Conservation (phyloP, 1,139 yeast genomes). For the Suhomyces coccinellae region DNA sequence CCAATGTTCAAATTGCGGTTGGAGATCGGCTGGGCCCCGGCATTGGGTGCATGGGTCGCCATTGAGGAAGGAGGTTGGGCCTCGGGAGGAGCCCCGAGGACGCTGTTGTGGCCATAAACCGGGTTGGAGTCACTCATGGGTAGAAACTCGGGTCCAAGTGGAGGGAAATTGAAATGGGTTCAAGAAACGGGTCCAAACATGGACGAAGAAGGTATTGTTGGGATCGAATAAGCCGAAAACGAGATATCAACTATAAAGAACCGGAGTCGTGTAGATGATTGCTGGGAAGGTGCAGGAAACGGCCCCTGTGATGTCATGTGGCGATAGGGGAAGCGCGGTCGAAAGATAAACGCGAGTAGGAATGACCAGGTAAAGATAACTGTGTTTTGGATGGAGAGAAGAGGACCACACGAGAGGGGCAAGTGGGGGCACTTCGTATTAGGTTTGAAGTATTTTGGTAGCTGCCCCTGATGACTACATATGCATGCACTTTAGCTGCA, state of each 20-base stretch:
- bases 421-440: too few relatives aligned
- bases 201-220: not conserved
- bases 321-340: not conserved
- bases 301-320: constrained; percentile 5
- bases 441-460: too few relatives aligned
- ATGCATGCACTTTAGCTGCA: too few relatives aligned
- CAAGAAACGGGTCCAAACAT: not conserved
- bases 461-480: too few relatives aligned
- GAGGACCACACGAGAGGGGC: too few relatives aligned
- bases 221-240: too few relatives aligned
- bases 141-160: not conserved
- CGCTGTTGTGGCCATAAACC: constrained; percentile 1
- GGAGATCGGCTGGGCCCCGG: constrained; percentile 4
- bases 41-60: not conserved
- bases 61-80: constrained; percentile 1
- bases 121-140: constrained; percentile 6
- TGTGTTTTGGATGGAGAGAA: too few relatives aligned
- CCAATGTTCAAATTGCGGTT: constrained; percentile 5
- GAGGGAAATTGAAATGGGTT: not conserved
- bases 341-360: too few relatives aligned
- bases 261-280: not conserved
- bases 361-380: too few relatives aligned
- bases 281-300: constrained; percentile 4
- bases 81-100: not conserved
- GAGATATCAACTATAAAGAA: not conserved